Evolutionary conservation across 495 filamentous ascomycete genomes (phyloP), one percentile per base, ranked within the genome.

Genomic region (Penicillium ucsense): DNA sequence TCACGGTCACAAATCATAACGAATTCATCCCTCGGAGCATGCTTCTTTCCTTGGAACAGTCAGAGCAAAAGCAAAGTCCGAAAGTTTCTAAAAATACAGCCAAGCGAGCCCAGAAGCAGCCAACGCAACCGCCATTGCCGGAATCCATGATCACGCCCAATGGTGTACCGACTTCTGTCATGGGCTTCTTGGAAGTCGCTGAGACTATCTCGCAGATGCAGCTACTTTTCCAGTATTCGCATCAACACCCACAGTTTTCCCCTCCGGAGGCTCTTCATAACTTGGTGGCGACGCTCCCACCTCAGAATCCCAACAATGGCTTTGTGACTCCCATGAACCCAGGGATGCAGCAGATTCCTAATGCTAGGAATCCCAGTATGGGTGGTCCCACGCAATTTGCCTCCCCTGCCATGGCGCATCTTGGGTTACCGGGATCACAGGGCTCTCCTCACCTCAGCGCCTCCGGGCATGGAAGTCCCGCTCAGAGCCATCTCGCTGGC

Each of bases 151-250:
- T 86, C 1, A 84, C 80, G 33, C 65, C 71, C 6, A 76, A 78
- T 52, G 84, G 84, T 4, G 73, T 87, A 31, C 72, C 72, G 1
- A 52, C 43, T 10, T 50, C 61, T 10, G 81, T 88, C 0, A 77
- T 81, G 62, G 73, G 77, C 50, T 88, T 86, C 49, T 69, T 88
- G 43, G 85, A 88, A 73, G 75, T 86, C 42, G 80, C 83, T 27
- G 85, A 89, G 61, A 82, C 85, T 10, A 80, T 88, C 48, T 83
- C 82, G 6, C 77, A 81, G 47, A 87, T 89, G 84, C 80, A 76
- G 57, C 71, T 80, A 31, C 53, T 88, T 3, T 85, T 86, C 61
- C 63, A 67, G 33, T 84, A 70, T 50, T 81, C 77, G 27, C 78
- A 82, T 35, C 50, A 68, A 10, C 71, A 86, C 47, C 73, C 79